These are phyloP conservation scores for Chloris gayana DNA, from an alignment of 176 grass and related monocot species.

Conservation along the genomic window DNA sequence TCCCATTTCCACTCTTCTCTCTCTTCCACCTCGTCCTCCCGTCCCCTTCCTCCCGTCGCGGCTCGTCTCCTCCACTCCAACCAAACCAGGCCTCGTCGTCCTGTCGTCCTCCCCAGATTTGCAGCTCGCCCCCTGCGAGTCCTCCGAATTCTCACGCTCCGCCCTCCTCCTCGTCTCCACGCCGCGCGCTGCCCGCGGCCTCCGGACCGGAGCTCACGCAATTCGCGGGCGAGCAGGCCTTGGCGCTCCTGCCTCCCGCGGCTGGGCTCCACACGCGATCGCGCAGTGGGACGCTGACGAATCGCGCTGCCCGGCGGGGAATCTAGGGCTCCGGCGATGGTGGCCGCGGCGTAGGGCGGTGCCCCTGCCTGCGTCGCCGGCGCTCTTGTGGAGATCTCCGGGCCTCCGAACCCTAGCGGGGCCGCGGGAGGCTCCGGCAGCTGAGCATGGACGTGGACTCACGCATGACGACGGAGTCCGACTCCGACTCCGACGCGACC, in stretches of 20 bases:
- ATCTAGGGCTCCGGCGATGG: constrained; percentile 34
- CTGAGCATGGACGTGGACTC: constrained; percentile 77
- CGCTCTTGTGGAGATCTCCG: constrained; percentile 49
- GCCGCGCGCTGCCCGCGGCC: constrained; percentile 34
- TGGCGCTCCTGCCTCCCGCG: constrained; percentile 12
- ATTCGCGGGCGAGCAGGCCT: constrained; percentile 22
- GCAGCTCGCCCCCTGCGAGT: constrained; percentile 24
- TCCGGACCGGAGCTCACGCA: constrained; percentile 30
- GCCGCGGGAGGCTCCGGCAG: not conserved
- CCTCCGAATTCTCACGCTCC: constrained; percentile 24
- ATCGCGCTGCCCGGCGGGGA: constrained; percentile 33
- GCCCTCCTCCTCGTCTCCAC: not conserved
- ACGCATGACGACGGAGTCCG: constrained; percentile 68
- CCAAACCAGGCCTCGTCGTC: constrained; percentile 21
- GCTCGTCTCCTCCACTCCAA: constrained; percentile 31
- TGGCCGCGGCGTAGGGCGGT: constrained; percentile 30
- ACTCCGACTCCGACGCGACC: constrained; percentile 68
- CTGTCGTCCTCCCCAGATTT: constrained; percentile 22
- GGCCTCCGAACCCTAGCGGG: constrained; percentile 38
- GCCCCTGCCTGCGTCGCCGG: constrained; percentile 29
- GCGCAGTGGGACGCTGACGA: constrained; percentile 20
- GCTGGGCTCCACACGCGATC: constrained; percentile 30
- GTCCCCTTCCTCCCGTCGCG: constrained; percentile 9
- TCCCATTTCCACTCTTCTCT: not conserved
- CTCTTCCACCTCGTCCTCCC: constrained; percentile 29